A percentile compares a stretch with the other conserved stretches of the same genome.
phyloP scores from a whole-genome alignment of 2,329 filamentous ascomycete genomes.

The Massarina eburnea region DNA sequence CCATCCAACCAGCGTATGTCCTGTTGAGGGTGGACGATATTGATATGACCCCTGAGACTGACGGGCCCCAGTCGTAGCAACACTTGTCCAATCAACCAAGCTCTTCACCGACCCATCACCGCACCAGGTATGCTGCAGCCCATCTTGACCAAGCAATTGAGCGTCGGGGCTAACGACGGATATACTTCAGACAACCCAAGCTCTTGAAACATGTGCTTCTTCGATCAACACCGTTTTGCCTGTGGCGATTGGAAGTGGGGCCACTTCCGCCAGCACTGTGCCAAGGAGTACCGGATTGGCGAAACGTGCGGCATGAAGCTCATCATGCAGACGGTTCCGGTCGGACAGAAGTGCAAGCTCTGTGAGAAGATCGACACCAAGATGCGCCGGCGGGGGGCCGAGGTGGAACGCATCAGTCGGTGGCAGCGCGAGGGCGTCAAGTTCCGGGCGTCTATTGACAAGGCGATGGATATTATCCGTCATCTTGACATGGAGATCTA shows the following conservation, averaged over 20 bases:
- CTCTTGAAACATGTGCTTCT: conserved; percentile 79
- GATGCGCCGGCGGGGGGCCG: conserved; percentile 71
- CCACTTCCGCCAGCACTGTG: conserved; percentile 88
- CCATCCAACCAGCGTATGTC: conserved; percentile 40
- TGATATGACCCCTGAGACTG: conserved; percentile 30
- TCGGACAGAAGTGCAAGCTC: conserved; percentile 71
- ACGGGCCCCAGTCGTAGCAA: conserved; percentile 23
- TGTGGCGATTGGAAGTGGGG: conserved; percentile 97
- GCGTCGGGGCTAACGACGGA: conserved; percentile 31
- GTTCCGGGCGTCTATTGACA: conserved; percentile 63
- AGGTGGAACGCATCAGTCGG: conserved; percentile 71
- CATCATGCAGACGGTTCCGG: conserved; percentile 71
- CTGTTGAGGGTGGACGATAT: conserved; percentile 21
- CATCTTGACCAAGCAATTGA: conserved; percentile 31
- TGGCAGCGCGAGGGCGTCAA: conserved; percentile 72
- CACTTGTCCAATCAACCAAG: conserved; percentile 26
- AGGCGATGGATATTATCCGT: conserved; percentile 72
- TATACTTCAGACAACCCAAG: conserved; percentile 28
- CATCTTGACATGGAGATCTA: conserved; percentile 69
- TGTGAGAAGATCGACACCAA: conserved; percentile 92
- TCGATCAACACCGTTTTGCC: conserved; percentile 80
- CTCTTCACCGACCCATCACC: conserved; percentile 21
- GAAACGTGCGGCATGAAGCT: conserved; percentile 96
- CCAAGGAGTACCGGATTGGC: conserved; percentile 91
- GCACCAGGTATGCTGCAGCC: conserved; percentile 32